Evolutionary conservation across 108 stramenopile genomes (phyloP).

Genomic region (Nitzschia sp.): DNA sequence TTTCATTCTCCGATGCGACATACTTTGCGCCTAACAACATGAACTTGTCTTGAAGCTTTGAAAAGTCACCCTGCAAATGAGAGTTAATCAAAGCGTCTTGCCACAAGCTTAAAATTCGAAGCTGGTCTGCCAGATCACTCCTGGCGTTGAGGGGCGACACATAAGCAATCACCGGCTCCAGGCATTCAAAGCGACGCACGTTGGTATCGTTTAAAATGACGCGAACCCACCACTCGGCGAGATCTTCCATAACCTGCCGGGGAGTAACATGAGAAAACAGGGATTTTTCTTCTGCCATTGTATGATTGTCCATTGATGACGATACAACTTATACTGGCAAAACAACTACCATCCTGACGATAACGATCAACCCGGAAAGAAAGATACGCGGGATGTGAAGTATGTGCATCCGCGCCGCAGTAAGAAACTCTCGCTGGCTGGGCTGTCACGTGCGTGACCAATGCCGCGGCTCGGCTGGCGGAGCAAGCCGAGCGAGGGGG

Average conservation of each 20-base stretch:
- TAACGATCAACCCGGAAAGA: too few species aligned
- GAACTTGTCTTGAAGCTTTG: conserved; percentile 12
- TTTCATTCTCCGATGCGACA: neutral
- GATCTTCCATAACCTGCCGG: neutral
- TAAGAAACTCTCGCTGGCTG: too few species aligned
- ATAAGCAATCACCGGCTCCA: conserved; percentile 10
- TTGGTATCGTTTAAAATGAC: neutral
- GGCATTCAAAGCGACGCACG: neutral
- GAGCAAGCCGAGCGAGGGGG: too few species aligned
- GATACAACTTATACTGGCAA: too few species aligned
- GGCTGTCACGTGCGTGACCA: too few species aligned
- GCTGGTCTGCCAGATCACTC: neutral
- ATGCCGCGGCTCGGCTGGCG: too few species aligned
- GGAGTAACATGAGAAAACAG: neutral
- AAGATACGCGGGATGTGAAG: too few species aligned
- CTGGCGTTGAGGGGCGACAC: neutral
- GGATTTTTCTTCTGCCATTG: too few species aligned
- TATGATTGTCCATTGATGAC: too few species aligned
- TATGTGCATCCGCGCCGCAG: too few species aligned
- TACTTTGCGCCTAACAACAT: neutral
- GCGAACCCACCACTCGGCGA: conserved; percentile 16
- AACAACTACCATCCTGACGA: too few species aligned
- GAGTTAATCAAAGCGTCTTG: conserved; percentile 8
- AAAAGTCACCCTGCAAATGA: conserved; percentile 19
- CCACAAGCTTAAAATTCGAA: conserved; percentile 1